Base-by-base conservation (phyloP, 148 eudicot species). In the Linanthus parryae region DNA sequence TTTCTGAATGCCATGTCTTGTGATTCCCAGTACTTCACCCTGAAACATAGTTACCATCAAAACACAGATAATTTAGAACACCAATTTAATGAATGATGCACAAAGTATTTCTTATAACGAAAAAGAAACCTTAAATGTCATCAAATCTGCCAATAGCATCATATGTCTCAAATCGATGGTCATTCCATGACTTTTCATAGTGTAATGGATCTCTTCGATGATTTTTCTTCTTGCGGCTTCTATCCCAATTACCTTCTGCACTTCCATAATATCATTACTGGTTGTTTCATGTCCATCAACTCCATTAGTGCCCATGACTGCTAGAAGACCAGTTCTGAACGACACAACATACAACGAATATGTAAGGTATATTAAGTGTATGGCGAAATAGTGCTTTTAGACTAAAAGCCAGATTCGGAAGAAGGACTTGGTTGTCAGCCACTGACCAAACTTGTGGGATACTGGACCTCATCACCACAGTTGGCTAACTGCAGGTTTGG, bases 91-190 rank as follows among this genome's bases (percentile, higher is more conserved):
- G 35, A 31, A 31, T 5, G 5, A 31, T 5, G 5, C n/a, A n/a
- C n/a, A 11, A 31, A 31, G 11, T 11, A 31, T 5, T 31, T 5
- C 35, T 31, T 31, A 31, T 31, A 15, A 34, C 9, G 14, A 26
- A 28, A 48, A 48, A 48, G 13, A 28, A n/a, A 90, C 96, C 96
- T 79, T 84, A 50, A 47, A 84, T 47, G 98, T 87, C 98, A 92
- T 87, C 44, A 87, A 50, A 75, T 92, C 98, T 28, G 83, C 98
- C 40, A 92, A 81, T 62, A 92, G 98, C 98, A 76, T 92, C 98
- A 92, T 87, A 67, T 92, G 98, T 19, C 98, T 80, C 47, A 73
- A 64, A 62, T 92, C 98, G 30, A 87, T 81, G 57, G 77, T 85
- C 94, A 87, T 92, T 26, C 79, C 79, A 71, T 90, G 91, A 56